A percentile compares a stretch with the other conserved stretches of the same genome.
phyloP scores from a whole-genome alignment of 192 early-diverging fungal species.

The Coemansia sp. region DNA sequence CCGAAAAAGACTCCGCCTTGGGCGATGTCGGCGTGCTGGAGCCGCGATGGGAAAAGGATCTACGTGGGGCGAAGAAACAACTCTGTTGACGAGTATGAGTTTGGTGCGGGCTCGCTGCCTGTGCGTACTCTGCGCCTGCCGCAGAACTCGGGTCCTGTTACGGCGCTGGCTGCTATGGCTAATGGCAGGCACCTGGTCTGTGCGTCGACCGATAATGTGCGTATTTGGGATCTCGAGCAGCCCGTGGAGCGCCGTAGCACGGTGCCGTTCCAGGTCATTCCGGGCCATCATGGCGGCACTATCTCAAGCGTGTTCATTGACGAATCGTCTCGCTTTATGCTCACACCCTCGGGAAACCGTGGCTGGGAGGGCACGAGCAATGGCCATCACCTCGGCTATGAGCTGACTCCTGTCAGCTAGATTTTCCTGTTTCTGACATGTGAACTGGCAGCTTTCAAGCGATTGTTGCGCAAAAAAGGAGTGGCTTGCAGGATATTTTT shows the following conservation, averaged over 20 bases:
- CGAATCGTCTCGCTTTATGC: constrained; percentile 72
- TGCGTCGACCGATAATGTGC: constrained; percentile 89
- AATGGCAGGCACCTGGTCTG: constrained; percentile 83
- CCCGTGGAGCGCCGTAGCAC: constrained; percentile 42
- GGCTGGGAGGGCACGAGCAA: constrained; percentile 94
- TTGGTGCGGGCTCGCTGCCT: constrained; percentile 57
- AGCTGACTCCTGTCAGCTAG: constrained; percentile 58
- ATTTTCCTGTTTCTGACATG: neutral
- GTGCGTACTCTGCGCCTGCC: constrained; percentile 80
- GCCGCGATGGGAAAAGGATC: constrained; percentile 74
- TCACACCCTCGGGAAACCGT: constrained; percentile 87
- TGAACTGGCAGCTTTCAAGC: neutral
- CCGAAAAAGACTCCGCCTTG: constrained; percentile 72
- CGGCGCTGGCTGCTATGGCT: constrained; percentile 68
- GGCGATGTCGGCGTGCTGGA: constrained; percentile 77
- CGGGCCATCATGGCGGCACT: constrained; percentile 89
- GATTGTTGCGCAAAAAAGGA: neutral
- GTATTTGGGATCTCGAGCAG: constrained; percentile 81
- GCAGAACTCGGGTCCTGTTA: constrained; percentile 84
- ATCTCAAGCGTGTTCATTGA: constrained; percentile 72
- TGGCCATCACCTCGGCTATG: constrained; percentile 84
- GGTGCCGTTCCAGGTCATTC: constrained; percentile 88
- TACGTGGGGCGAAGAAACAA: constrained; percentile 88
- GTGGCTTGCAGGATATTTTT: neutral
- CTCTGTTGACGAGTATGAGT: constrained; percentile 89